Percentiles rank a stretch among this genome's conserved stretches.
These are phyloP conservation scores for Paraconiothyrium brasiliense DNA, from an alignment of 2,329 filamentous ascomycete genomes.

Conservation along the genomic window DNA sequence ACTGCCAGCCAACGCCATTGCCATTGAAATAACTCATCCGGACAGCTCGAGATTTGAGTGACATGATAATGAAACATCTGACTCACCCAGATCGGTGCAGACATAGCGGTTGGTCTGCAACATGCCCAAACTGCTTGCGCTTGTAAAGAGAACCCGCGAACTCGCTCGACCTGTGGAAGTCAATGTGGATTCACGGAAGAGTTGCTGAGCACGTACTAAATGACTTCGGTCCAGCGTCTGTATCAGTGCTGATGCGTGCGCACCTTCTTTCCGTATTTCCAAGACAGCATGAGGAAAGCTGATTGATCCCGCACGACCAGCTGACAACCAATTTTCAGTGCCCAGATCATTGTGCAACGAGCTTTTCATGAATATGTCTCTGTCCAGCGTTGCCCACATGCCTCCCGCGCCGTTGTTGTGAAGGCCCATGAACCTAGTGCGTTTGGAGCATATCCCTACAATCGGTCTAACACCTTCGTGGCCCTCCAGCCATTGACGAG, in stretches of 20 bases:
- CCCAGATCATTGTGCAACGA: conserved; percentile 37
- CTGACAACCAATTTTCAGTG: conserved; percentile 43
- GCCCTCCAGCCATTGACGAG: conserved; percentile 56
- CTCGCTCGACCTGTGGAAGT: conserved; percentile 55
- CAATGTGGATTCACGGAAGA: conserved; percentile 26
- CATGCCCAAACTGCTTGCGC: conserved; percentile 62
- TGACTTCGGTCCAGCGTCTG: conserved; percentile 58
- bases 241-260: conserved; percentile 50
- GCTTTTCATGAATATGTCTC: conserved; percentile 54
- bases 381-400: conserved; percentile 60
- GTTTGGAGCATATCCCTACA: conserved; percentile 55
- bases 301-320: conserved; percentile 31
- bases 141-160: conserved; percentile 64
- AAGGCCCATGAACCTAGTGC: conserved; percentile 60
- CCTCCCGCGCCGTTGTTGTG: conserved; percentile 55
- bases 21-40: neutral
- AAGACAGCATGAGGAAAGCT: conserved; percentile 63
- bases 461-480: conserved; percentile 58
- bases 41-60: neutral
- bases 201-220: conserved; percentile 47
- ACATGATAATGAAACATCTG: neutral
- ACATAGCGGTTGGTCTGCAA: conserved; percentile 55
- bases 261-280: conserved; percentile 60
- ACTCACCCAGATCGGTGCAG: conserved; percentile 59
- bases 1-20: neutral